These are phyloP conservation scores for Lactuca saligna DNA, from an alignment of 129 eudicot genomes.

Conservation along the genomic window DNA sequence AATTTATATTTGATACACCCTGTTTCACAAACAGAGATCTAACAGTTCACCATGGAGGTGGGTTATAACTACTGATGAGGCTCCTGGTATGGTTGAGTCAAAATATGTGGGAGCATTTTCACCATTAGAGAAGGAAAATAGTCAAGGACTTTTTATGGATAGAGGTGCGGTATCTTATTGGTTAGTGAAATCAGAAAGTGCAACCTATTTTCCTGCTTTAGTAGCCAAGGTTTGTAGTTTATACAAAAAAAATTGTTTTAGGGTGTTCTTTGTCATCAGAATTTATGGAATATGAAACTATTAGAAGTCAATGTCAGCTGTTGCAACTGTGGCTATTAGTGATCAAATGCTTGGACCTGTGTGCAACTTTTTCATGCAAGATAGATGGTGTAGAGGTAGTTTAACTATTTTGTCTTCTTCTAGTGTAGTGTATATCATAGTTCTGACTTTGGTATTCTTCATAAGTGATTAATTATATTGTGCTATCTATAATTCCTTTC, in stretches of 20 bases:
- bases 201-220: constrained; percentile 41
- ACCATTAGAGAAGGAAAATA: constrained; percentile 51
- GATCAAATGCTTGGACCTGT: too few relatives aligned
- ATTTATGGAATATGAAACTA: too few relatives aligned
- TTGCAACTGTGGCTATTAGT: too few relatives aligned
- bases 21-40: too few relatives aligned
- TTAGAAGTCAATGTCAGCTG: too few relatives aligned
- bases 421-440: neutral
- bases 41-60: too few relatives aligned
- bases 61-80: neutral
- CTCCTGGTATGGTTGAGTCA: constrained; percentile 54
- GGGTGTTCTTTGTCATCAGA: too few relatives aligned
- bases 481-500: too few relatives aligned
- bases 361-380: constrained; percentile 65
- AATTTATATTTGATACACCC: too few relatives aligned
- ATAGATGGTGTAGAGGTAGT: constrained; percentile 91
- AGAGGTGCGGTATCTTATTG: constrained; percentile 85
- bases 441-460: too few relatives aligned
- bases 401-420: constrained; percentile 31
- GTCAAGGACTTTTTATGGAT: constrained; percentile 71
- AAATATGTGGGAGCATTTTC: constrained; percentile 52
- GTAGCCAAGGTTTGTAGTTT: constrained; percentile 57
- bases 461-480: too few relatives aligned
- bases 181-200: constrained; percentile 58
- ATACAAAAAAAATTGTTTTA: too few relatives aligned